Evolutionary conservation across 139 green algal species (phyloP).

Genomic region (Asterochloris sp.): DNA sequence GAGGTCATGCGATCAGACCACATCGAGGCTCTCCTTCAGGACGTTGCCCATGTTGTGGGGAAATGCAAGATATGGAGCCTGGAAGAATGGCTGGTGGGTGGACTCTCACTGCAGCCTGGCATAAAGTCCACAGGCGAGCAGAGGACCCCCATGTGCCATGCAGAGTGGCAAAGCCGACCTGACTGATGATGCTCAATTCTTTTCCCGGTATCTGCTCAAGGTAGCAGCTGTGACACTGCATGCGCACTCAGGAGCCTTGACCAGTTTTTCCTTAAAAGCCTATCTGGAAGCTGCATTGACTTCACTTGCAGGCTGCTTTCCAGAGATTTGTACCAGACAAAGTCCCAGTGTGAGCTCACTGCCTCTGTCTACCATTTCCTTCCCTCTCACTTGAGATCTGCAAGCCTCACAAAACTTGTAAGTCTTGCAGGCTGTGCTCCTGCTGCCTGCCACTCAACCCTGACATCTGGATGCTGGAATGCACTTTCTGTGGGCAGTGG

Average conservation of each 20-base stretch:
- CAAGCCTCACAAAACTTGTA: slow-evolving; percentile 6
- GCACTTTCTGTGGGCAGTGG: slow-evolving; percentile 69
- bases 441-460: slow-evolving; percentile 77
- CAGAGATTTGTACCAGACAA: too few relatives aligned
- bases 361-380: too few relatives aligned
- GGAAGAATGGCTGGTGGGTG: slow-evolving; percentile 4
- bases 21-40: slow-evolving; percentile 8
- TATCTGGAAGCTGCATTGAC: background rate
- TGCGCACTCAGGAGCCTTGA: too few relatives aligned
- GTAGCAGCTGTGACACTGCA: too few relatives aligned
- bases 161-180: too few relatives aligned
- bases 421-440: background rate
- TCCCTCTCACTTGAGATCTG: background rate
- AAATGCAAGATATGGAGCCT: slow-evolving; percentile 11
- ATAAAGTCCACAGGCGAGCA: too few relatives aligned
- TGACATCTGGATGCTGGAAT: slow-evolving; percentile 79
- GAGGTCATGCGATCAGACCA: slow-evolving; percentile 10
- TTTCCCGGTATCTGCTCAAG: too few relatives aligned
- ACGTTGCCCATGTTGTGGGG: slow-evolving; percentile 3
- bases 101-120: too few relatives aligned
- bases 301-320: background rate
- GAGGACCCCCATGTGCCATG: too few relatives aligned
- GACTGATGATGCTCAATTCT: too few relatives aligned
- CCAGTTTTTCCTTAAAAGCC: background rate
- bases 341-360: too few relatives aligned